Conservation (phyloP, 2,329 filamentous ascomycete genomes). For the Aspergillus intermedius region DNA sequence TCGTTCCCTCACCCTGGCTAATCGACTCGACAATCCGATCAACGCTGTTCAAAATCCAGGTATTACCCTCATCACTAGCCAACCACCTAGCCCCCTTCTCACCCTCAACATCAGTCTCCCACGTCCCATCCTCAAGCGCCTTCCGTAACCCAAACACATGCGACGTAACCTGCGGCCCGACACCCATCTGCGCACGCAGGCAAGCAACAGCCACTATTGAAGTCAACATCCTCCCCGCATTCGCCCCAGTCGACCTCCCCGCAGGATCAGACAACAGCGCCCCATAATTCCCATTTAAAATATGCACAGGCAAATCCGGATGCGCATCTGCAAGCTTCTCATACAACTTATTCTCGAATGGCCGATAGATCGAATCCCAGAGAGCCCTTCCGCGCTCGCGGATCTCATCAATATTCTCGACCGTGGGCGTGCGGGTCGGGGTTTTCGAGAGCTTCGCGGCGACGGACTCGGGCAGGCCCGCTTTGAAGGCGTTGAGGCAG, state of each 20-base stretch:
- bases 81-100: conserved; percentile 55
- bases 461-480: conserved; percentile 54
- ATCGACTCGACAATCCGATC: conserved; percentile 53
- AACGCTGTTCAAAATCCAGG: conserved; percentile 57
- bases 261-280: conserved; percentile 65
- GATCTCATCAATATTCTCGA: conserved; percentile 50
- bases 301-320: conserved; percentile 75
- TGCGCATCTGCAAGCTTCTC: conserved; percentile 67
- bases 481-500: conserved; percentile 65
- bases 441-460: conserved; percentile 48
- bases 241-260: conserved; percentile 39
- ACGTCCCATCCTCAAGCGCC: conserved; percentile 61
- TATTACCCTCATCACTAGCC: conserved; percentile 58
- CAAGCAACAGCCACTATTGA: conserved; percentile 68
- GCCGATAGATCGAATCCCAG: conserved; percentile 72
- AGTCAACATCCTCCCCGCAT: conserved; percentile 64
- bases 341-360: conserved; percentile 65
- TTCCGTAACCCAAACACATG: conserved; percentile 78
- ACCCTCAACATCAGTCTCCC: conserved; percentile 45
- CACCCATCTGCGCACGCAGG: conserved; percentile 70
- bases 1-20: conserved; percentile 44
- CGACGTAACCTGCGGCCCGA: conserved; percentile 72
- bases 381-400: conserved; percentile 56
- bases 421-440: conserved; percentile 50
- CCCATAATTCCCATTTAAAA: conserved; percentile 68